phyloP scores from a whole-genome alignment of 306 rosid species.

The Corylus heterophylla region DNA sequence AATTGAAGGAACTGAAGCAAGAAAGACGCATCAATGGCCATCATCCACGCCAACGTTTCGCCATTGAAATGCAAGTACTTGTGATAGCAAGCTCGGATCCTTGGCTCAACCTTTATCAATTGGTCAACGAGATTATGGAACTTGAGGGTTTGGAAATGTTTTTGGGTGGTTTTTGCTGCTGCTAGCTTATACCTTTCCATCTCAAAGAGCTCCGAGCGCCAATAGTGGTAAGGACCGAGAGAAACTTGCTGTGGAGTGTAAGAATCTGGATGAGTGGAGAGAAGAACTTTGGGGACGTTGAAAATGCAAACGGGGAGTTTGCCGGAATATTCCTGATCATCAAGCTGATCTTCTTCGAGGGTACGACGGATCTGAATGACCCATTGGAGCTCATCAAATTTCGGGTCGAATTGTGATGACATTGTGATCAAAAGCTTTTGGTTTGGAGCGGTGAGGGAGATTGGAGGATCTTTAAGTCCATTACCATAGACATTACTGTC shows the following conservation, averaged over 20 bases:
- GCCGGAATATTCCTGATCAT: conserved; percentile 30
- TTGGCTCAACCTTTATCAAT: conserved; percentile 45
- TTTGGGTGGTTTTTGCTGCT: conserved; percentile 59
- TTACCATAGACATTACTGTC: background rate
- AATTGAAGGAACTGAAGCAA: conserved; percentile 70
- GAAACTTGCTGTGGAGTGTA: conserved; percentile 73
- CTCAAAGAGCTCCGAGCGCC: conserved; percentile 73
- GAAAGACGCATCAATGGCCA: conserved; percentile 70
- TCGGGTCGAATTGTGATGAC: conserved; percentile 34
- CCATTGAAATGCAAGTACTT: conserved; percentile 63
- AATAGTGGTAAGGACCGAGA: conserved; percentile 75
- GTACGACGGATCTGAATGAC: conserved; percentile 57
- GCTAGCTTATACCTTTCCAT: conserved; percentile 73
- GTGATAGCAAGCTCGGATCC: conserved; percentile 63
- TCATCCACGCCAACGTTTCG: conserved; percentile 77
- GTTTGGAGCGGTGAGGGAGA: conserved; percentile 23
- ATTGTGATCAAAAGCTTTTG: conserved; percentile 13
- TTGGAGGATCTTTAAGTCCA: background rate
- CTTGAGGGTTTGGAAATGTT: conserved; percentile 40
- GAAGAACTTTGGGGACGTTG: conserved; percentile 53
- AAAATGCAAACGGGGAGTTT: conserved; percentile 55
- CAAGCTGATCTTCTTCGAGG: conserved; percentile 60
- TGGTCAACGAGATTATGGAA: conserved; percentile 50
- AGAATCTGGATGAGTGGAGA: conserved; percentile 57
- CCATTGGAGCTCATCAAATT: conserved; percentile 61